phyloP scores from a whole-genome alignment of 164 flowering plant species.

The Magnolia changhungtana region DNA sequence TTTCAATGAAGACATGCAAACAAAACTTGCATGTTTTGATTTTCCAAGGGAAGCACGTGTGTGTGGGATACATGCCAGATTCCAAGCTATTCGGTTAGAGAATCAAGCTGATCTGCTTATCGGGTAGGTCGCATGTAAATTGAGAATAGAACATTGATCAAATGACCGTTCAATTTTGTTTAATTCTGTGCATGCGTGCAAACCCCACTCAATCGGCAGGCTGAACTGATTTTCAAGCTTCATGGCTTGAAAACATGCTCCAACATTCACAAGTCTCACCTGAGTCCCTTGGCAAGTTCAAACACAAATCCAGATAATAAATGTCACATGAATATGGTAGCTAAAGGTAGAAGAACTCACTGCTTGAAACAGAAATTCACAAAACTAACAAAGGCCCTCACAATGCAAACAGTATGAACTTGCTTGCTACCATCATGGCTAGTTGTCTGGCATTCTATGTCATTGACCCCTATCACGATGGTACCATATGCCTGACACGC shows the following conservation, averaged over 20 bases:
- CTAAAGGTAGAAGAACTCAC: neutral
- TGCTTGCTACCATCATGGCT: neutral
- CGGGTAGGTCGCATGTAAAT: too few species aligned
- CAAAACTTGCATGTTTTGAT: too few species aligned
- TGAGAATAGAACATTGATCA: too few species aligned
- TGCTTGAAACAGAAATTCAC: neutral
- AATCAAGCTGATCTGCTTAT: too few species aligned
- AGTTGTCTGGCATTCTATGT: slow-evolving; percentile 40
- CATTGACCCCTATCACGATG: slow-evolving; percentile 30
- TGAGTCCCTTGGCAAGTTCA: neutral
- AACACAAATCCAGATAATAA: neutral
- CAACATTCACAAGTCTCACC: neutral
- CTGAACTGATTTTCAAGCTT: neutral
- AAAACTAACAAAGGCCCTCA: neutral
- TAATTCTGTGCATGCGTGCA: neutral
- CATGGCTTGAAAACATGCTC: neutral
- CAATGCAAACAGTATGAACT: neutral
- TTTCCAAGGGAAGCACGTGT: too few species aligned
- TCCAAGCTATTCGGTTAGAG: too few species aligned
- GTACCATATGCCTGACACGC: slow-evolving; percentile 31
- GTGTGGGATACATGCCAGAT: too few species aligned
- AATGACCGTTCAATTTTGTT: too few species aligned
- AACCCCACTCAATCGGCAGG: neutral
- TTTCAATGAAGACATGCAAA: too few species aligned
- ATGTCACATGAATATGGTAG: neutral